Evolutionary conservation across 202 grass and related monocot species (phyloP).

Genomic region (Panicum hallii): DNA sequence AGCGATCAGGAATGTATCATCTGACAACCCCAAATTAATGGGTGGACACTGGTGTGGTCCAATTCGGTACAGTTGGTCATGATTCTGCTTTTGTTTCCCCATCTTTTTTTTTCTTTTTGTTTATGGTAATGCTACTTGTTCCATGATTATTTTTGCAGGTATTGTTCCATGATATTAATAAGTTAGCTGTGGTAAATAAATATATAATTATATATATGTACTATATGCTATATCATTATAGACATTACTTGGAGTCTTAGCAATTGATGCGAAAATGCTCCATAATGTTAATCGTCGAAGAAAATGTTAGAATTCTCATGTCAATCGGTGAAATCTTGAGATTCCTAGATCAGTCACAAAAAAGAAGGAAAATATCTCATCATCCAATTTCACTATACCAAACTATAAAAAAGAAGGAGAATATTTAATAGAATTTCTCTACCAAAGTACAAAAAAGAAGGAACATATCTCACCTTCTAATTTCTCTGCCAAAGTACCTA

Average conservation of each 20-base stretch:
- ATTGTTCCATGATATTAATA: no score
- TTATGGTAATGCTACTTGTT: not conserved
- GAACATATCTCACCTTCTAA: no score
- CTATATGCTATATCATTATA: no score
- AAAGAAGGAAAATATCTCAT: not conserved
- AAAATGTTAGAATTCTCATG: not conserved
- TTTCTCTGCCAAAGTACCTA: no score
- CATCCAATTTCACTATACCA: no score
- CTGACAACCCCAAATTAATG: slow-evolving; percentile 11
- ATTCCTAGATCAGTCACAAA: not conserved
- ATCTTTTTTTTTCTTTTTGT: not conserved
- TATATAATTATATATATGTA: no score
- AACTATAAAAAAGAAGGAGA: not conserved
- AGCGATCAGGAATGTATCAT: not conserved
- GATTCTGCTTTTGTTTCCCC: not conserved
- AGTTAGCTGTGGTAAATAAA: no score
- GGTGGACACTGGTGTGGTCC: not conserved
- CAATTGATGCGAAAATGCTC: no score
- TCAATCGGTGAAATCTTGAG: not conserved
- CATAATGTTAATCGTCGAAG: no score
- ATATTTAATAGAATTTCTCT: not conserved
- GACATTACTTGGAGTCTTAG: no score
- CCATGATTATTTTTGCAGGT: not conserved
- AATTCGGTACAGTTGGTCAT: not conserved
- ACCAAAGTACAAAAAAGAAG: no score